These are phyloP conservation scores for Brettanomyces naardenensis DNA, from an alignment of 805 yeast species.

Conservation along the genomic window DNA sequence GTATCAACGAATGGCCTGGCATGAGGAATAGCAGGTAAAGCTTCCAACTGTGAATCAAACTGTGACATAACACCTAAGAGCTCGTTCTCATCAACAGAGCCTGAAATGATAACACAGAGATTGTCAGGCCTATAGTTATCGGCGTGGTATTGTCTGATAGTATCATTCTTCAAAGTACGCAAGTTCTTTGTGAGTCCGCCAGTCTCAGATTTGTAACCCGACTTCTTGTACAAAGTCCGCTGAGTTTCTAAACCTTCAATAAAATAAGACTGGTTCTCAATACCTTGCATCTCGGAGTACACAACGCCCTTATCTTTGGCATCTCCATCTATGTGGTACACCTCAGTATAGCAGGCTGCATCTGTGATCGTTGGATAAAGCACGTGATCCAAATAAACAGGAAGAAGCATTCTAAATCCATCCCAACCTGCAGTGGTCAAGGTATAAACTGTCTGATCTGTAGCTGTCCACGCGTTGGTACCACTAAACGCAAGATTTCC, in stretches of 20 bases:
- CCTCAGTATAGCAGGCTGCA: constrained; percentile 89
- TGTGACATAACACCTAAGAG: constrained; percentile 48
- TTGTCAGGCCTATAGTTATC: constrained; percentile 75
- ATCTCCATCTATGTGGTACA: constrained; percentile 85
- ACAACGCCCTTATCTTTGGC: constrained; percentile 95
- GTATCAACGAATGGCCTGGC: constrained; percentile 80
- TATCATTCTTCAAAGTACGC: constrained; percentile 62
- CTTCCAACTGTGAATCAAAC: constrained; percentile 53
- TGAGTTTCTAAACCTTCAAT: constrained; percentile 52
- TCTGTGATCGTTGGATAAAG: constrained; percentile 80
- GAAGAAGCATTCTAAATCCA: constrained; percentile 77
- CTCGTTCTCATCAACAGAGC: constrained; percentile 73
- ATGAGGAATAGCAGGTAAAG: constrained; percentile 28
- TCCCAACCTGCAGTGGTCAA: constrained; percentile 93
- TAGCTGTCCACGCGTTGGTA: constrained; percentile 96
- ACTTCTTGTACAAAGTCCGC: constrained; percentile 45
- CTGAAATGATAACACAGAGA: constrained; percentile 75
- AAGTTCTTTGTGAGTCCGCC: constrained; percentile 83
- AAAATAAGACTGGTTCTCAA: constrained; percentile 72
- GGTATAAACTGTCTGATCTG: constrained; percentile 93
- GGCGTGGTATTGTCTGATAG: constrained; percentile 70
- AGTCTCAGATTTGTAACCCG: constrained; percentile 89
- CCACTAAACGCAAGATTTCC: constrained; percentile 78
- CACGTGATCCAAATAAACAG: constrained; percentile 85
- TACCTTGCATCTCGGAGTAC: constrained; percentile 94